Evolutionary conservation across 164 flowering plant species (phyloP).

Genomic region (Magnolia kwangsiensis): DNA sequence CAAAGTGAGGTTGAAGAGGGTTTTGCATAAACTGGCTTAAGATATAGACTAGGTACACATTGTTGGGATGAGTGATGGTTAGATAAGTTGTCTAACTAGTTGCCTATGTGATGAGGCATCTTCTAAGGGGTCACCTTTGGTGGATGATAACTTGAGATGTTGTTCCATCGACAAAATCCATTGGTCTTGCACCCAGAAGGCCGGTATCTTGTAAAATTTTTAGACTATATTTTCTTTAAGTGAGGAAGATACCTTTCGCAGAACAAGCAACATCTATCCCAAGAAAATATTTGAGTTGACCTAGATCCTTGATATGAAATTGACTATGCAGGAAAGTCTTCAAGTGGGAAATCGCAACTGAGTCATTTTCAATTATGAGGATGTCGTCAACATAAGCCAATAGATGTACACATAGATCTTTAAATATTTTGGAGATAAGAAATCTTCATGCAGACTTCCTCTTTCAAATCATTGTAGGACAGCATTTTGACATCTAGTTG

Average conservation of each 20-base stretch:
- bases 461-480: not conserved
- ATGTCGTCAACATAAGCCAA: not conserved
- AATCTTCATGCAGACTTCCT: not conserved
- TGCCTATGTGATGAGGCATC: not conserved
- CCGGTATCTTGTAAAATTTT: not conserved
- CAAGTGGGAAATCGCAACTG: not conserved
- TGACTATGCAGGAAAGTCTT: not conserved
- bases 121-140: not conserved
- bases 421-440: not conserved
- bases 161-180: not conserved
- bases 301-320: not conserved
- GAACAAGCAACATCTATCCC: not conserved
- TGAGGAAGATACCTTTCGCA: not conserved
- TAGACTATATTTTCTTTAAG: not conserved
- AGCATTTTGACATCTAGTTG: constrained; percentile 3
- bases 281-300: not conserved
- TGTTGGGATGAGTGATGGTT: not conserved
- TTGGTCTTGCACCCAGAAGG: not conserved
- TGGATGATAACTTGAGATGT: not conserved
- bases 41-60: too few species aligned
- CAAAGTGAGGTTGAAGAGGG: too few species aligned
- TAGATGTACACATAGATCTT: too few species aligned
- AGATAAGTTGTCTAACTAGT: not conserved
- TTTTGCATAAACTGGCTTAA: not conserved
- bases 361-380: not conserved